phyloP scores from a whole-genome alignment of 2,329 filamentous ascomycete genomes.

The Didymella pomorum region DNA sequence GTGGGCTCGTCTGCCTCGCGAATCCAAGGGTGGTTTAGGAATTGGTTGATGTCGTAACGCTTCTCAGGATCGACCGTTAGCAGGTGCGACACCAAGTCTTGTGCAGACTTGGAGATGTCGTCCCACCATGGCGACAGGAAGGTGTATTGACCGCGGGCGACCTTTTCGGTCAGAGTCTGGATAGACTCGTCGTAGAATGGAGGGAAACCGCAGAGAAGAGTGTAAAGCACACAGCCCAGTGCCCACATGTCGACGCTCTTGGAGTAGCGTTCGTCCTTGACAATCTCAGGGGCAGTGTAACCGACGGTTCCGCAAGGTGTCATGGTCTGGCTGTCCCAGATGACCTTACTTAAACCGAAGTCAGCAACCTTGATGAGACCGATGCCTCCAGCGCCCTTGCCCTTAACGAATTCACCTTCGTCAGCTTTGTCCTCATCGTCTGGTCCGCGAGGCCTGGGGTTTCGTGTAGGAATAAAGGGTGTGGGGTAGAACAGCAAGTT shows the following conservation, averaged over 20 bases:
- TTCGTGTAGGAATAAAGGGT: constrained; percentile 79
- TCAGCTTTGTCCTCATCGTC: constrained; percentile 98
- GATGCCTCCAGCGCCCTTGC: constrained; percentile 86
- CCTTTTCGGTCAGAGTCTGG: constrained; percentile 95
- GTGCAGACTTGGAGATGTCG: constrained; percentile 92
- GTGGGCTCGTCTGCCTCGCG: constrained; percentile 73
- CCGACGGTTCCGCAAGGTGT: constrained; percentile 98
- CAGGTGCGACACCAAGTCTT: constrained; percentile 92
- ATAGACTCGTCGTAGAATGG: constrained; percentile 99
- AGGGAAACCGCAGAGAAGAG: constrained; percentile 93
- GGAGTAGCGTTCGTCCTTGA: constrained; percentile 98
- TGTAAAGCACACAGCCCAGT: constrained; percentile 94
- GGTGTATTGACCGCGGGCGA: constrained; percentile 94
- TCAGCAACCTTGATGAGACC: constrained; percentile 97
- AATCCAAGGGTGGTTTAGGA: constrained; percentile 95
- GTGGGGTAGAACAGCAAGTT: constrained; percentile 93
- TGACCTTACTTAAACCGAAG: constrained; percentile 95
- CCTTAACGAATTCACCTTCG: constrained; percentile 89
- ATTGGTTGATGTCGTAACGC: constrained; percentile 91
- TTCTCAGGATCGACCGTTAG: constrained; percentile 94
- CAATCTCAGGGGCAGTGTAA: constrained; percentile 97
- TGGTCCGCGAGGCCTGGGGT: constrained; percentile 79
- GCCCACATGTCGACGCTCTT: constrained; percentile 99
- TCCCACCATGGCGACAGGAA: constrained; percentile 99
- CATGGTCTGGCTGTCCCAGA: constrained; percentile 98